Percentiles rank a stretch among this genome's conserved stretches.
These are phyloP conservation scores for Punctularia strigosozonata DNA, from an alignment of 768 basidiomycete species.

Conservation along the genomic window DNA sequence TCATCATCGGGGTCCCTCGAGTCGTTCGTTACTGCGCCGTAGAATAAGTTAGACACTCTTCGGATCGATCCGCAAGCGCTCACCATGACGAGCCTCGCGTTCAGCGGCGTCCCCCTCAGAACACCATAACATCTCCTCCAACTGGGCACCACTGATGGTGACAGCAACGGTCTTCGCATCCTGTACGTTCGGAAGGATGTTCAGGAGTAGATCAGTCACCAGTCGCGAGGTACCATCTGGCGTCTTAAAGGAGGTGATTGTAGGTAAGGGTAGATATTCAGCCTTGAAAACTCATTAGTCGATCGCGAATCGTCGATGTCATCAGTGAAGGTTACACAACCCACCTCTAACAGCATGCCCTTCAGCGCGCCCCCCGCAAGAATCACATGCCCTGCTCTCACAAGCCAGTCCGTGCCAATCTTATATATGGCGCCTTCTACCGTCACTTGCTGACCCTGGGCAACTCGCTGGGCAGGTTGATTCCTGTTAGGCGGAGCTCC, in stretches of 20 bases:
- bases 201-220: constrained; percentile 62
- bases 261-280: constrained; percentile 71
- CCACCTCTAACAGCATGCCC: constrained; percentile 79
- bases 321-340: constrained; percentile 5
- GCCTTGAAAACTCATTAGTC: constrained; percentile 33
- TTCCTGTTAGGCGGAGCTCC: constrained; percentile 25
- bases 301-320: not conserved
- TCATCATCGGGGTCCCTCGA: constrained; percentile 26
- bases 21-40: constrained; percentile 14
- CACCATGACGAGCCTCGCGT: no score
- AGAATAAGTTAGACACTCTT: constrained; percentile 8
- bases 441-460: constrained; percentile 50
- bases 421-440: constrained; percentile 67
- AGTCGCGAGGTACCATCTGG: constrained; percentile 63
- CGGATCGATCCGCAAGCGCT: no score
- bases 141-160: constrained; percentile 64
- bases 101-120: constrained; percentile 47
- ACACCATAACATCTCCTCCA: constrained; percentile 75
- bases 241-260: constrained; percentile 48
- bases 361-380: constrained; percentile 64
- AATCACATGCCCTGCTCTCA: constrained; percentile 68
- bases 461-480: constrained; percentile 25
- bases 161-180: constrained; percentile 72
- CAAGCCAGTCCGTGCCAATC: constrained; percentile 75
- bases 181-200: constrained; percentile 59